Percentiles rank a stretch among this genome's conserved stretches.
phyloP scores from a whole-genome alignment of 768 basidiomycete species.

The Hebeloma cylindrosporum region DNA sequence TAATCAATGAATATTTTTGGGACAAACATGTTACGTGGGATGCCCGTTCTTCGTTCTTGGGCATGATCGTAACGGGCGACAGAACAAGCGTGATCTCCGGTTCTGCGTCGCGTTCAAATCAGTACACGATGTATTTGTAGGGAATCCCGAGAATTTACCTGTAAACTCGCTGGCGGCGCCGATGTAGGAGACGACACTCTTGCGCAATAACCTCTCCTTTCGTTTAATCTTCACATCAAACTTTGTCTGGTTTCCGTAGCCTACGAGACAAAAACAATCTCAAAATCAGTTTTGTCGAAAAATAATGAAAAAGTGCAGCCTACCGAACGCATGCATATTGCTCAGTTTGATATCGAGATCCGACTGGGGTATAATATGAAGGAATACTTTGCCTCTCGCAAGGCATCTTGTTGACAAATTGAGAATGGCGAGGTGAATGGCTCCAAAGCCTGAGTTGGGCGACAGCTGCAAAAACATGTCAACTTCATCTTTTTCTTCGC shows the following conservation, averaged over 20 bases:
- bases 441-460: constrained; percentile 80
- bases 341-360: constrained; percentile 64
- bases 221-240: constrained; percentile 59
- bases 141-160: constrained; percentile 34
- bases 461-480: constrained; percentile 37
- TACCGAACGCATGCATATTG: constrained; percentile 55
- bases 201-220: constrained; percentile 58
- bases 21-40: constrained; percentile 56
- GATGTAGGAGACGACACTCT: constrained; percentile 64
- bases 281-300: background rate
- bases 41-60: constrained; percentile 56
- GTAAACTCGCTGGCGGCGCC: constrained; percentile 74
- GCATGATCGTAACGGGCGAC: constrained; percentile 61
- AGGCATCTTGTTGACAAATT: constrained; percentile 73
- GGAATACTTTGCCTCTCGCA: constrained; percentile 55
- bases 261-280: constrained; percentile 28
- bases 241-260: constrained; percentile 51
- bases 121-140: background rate
- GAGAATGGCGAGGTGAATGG: constrained; percentile 78
- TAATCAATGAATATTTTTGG: background rate
- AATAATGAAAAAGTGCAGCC: constrained; percentile 12
- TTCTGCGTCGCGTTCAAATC: constrained; percentile 37
- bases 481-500: background rate
- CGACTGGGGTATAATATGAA: constrained; percentile 58
- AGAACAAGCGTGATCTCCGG: constrained; percentile 71